Evolutionary conservation across 108 stramenopile species (phyloP).

Genomic region (Skeletonema menzelii): DNA sequence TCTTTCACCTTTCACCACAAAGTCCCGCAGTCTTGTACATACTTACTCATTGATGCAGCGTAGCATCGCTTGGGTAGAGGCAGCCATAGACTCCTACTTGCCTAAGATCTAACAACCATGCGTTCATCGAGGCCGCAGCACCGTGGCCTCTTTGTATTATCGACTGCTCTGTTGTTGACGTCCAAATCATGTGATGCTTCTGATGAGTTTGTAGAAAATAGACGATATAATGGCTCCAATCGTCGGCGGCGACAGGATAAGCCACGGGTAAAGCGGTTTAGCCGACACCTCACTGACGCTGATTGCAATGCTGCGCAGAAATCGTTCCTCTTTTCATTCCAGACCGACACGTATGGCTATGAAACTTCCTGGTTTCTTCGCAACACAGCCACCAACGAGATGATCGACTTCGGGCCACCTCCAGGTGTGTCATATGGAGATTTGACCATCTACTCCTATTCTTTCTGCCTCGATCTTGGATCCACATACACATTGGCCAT

Average conservation of each 20-base stretch:
- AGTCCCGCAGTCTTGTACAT: too few relatives aligned
- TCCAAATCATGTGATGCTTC: background rate
- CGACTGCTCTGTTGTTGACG: background rate
- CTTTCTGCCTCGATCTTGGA: constrained; percentile 38
- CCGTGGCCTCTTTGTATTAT: background rate
- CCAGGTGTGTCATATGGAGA: constrained; percentile 25
- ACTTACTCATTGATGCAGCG: too few relatives aligned
- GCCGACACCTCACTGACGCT: background rate
- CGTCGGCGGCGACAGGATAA: background rate
- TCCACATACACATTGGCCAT: constrained; percentile 24
- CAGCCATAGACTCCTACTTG: too few relatives aligned
- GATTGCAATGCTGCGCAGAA: background rate
- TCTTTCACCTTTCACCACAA: too few relatives aligned
- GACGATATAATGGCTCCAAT: background rate
- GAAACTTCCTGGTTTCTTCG: constrained; percentile 50
- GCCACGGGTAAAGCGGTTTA: background rate
- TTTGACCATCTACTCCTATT: constrained; percentile 31
- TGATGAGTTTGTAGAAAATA: background rate
- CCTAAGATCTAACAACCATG: background rate
- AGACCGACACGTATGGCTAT: constrained; percentile 43
- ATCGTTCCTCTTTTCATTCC: constrained; percentile 33
- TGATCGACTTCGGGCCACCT: constrained; percentile 30
- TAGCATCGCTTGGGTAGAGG: too few relatives aligned
- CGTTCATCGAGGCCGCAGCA: background rate
- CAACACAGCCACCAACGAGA: background rate